Base-by-base conservation (phyloP, 1,284 basidiomycete species). In the Volvariella volvacea region DNA sequence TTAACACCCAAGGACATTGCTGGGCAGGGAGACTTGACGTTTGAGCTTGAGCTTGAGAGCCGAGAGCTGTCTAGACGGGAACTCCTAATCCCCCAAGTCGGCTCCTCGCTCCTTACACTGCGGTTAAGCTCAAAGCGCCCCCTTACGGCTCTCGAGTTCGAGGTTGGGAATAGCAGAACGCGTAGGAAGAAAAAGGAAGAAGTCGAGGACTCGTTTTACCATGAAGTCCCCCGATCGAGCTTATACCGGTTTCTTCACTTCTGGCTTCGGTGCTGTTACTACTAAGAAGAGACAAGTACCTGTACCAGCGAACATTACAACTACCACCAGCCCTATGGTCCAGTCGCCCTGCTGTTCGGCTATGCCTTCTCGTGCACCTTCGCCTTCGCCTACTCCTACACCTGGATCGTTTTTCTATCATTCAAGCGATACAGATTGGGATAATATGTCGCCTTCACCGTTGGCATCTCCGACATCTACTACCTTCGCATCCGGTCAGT, bases 191-290 rank as follows among this genome's bases (percentile, higher is more conserved):
- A 48, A 48, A 47, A 21, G 21, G 37, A 36, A 33, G 41, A 52
- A 48, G 46, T 46, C 25, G 25, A 28, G 25, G 25, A 28, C n/a
- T n/a, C n/a, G n/a, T n/a, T n/a, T n/a, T n/a, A 28, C 25, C 25
- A 42, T 33, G 30, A 16, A 8, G 19, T 14, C 28, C 41, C 46
- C 46, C 42, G 50, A 55, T 43, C 55, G 59, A 45, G 57, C 59
- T 34, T 70, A 71, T 49, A 69, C 68, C 12, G 64, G 67, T 37
- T 67, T 70, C 56, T 71, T 71, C 51, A 57, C 61, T 20, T 70
- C 68, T 41, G 68, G 68, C 3, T 63, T 68, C 33, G 60, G 60
- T 34, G 61, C 62, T 20, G 62, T 67, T 42, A 56, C 59, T 34
- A 49, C 41, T 28, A 6, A 12, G 25, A 28, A 28, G 12, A 28